Conservation (phyloP, 2,329 filamentous ascomycete genomes). For the Fusarium gaditjirri region DNA sequence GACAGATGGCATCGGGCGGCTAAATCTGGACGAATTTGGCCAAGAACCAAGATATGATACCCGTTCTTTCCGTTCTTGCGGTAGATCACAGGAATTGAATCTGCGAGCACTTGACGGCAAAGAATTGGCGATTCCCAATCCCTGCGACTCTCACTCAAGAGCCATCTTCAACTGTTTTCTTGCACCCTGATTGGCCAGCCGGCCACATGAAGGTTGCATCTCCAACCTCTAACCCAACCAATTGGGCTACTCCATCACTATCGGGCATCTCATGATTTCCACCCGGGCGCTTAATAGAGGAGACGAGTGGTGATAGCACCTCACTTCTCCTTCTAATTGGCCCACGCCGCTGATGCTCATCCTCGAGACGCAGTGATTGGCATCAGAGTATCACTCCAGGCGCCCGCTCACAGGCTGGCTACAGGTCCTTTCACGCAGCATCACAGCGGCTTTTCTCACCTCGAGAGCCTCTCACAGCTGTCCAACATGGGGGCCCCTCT, state of each 20-base stretch:
- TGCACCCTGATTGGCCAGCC: slow-evolving; percentile 41
- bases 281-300: slow-evolving; percentile 49
- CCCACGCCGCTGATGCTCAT: slow-evolving; percentile 5
- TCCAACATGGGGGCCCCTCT: slow-evolving; percentile 22
- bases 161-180: slow-evolving; percentile 28
- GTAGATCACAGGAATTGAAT: slow-evolving; percentile 20
- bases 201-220: slow-evolving; percentile 18
- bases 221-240: slow-evolving; percentile 39
- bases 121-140: slow-evolving; percentile 13
- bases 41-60: not conserved
- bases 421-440: slow-evolving; percentile 20
- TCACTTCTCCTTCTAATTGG: slow-evolving; percentile 44
- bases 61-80: not conserved
- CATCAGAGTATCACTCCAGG: slow-evolving; percentile 33
- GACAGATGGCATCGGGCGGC: slow-evolving; percentile 29
- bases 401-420: slow-evolving; percentile 36
- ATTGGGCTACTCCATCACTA: slow-evolving; percentile 37
- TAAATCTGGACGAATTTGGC: slow-evolving; percentile 30
- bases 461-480: slow-evolving; percentile 27
- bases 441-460: slow-evolving; percentile 32
- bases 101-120: slow-evolving; percentile 29
- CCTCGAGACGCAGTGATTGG: slow-evolving; percentile 30
- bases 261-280: slow-evolving; percentile 35
- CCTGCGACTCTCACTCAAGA: slow-evolving; percentile 20
- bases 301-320: slow-evolving; percentile 31